Evolutionary conservation across 768 basidiomycete genomes (phyloP), one percentile per base, ranked within the genome.

Genomic region (Mycena belliarum): DNA sequence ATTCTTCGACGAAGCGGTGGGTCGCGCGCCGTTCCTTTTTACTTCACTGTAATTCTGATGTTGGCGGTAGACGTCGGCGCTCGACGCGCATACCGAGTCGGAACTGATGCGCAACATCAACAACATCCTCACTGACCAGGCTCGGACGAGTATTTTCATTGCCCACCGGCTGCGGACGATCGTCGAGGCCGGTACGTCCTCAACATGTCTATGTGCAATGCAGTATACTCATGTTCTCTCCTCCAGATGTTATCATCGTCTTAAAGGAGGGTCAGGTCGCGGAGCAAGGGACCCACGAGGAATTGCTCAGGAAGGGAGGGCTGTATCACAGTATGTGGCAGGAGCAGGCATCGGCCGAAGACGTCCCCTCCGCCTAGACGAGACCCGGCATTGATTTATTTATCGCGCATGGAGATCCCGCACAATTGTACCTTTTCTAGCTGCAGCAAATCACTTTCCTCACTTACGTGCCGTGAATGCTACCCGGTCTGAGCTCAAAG

Each of bases 1-100:
- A 66, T 98, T 98, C 77, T 99, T 99, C 67, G 97, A 99, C 67
- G 97, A 99, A 73, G 97, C 97, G 38, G 95, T 95, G 64, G 68
- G 92, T 79, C 37, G 0, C 32, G 6, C 18, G 18, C 56, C 32
- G n/a, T n/a, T n/a, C 20, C 4, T 23, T 41, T 41, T 60, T 10
- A 44, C 45, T 52, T 40, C 35, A 53, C 40, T 7, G 26, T 52
- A 32, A 42, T 51, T 38, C 23, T 57, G 16, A 48, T 46, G 38
- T 40, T 53, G 23, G 18, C 33, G 25, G 24, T 61, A 96, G 95
- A 99, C 97, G 0, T 97, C 95, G 0, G 95, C 97, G 0, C 75
- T 99, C 60, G 97, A 99, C 68, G 91, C 93, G 2, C 91, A 93
- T 65, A 98, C 97, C 0, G 97, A 99, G 70, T 82, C 87, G 3